A percentile compares a stretch with the other conserved stretches of the same genome.
phyloP scores from a whole-genome alignment of 805 yeast species.

The Kazachstania bromeliacearum region DNA sequence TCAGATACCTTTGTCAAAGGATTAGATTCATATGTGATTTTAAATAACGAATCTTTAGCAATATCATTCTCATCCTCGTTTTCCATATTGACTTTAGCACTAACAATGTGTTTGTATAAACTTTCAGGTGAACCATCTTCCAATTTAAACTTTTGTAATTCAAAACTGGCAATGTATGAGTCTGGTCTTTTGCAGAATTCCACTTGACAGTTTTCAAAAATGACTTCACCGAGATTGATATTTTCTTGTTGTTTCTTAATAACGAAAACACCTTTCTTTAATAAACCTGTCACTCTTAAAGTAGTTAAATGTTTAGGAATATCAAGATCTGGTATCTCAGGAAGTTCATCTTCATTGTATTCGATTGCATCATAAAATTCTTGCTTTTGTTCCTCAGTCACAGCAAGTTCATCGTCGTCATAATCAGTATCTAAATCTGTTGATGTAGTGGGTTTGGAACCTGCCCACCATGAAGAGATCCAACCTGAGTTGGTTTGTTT shows the following conservation, averaged over 20 bases:
- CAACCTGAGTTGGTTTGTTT: slow-evolving; percentile 38
- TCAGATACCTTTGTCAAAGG: slow-evolving; percentile 84
- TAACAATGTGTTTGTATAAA: slow-evolving; percentile 78
- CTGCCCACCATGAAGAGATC: slow-evolving; percentile 65
- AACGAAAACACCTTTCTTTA: slow-evolving; percentile 69
- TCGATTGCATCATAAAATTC: slow-evolving; percentile 92
- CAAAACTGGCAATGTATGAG: slow-evolving; percentile 62
- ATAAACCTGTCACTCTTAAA: slow-evolving; percentile 55
- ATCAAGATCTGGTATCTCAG: slow-evolving; percentile 37
- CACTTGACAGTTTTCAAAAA: slow-evolving; percentile 73
- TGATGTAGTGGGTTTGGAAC: too few relatives aligned
- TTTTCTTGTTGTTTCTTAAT: slow-evolving; percentile 33
- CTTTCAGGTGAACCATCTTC: slow-evolving; percentile 79
- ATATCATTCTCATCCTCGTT: slow-evolving; percentile 28
- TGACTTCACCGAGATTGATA: slow-evolving; percentile 58
- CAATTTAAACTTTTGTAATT: slow-evolving; percentile 70
- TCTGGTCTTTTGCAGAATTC: slow-evolving; percentile 69
- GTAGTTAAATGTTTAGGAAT: slow-evolving; percentile 66
- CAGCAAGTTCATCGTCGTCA: slow-evolving; percentile 30
- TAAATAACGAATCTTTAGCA: slow-evolving; percentile 55
- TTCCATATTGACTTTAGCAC: slow-evolving; percentile 54
- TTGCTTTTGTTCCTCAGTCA: slow-evolving; percentile 80
- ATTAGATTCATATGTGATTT: slow-evolving; percentile 71
- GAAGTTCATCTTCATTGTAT: slow-evolving; percentile 55
- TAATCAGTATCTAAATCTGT: not conserved